These are phyloP conservation scores for Leishmania arabica DNA, from an alignment of 208 protist species.

Conservation along the genomic window DNA sequence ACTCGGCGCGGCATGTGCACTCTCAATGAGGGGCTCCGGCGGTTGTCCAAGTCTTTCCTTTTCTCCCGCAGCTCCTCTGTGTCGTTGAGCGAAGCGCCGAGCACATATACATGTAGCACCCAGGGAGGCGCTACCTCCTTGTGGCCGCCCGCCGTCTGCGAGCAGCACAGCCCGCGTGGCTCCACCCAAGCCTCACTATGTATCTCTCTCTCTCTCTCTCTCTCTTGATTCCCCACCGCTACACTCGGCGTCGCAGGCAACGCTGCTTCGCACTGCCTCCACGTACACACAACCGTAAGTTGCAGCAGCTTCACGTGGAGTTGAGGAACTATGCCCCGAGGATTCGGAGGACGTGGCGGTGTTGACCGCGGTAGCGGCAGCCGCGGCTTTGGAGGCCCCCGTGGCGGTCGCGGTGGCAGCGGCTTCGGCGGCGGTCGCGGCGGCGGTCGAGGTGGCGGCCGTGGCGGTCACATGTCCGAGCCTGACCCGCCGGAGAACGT, in stretches of 20 bases:
- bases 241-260: neutral
- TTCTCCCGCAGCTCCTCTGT: neutral
- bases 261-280: neutral
- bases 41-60: neutral
- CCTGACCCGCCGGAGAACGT: slow-evolving; percentile 89
- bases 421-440: slow-evolving; percentile 39
- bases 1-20: neutral
- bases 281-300: neutral
- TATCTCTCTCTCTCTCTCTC: neutral
- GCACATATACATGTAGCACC: neutral
- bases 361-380: slow-evolving; percentile 17
- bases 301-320: neutral
- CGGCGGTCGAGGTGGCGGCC: slow-evolving; percentile 67
- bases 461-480: slow-evolving; percentile 66
- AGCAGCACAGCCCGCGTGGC: neutral
- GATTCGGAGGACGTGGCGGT: slow-evolving; percentile 35
- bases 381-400: slow-evolving; percentile 48
- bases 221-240: neutral
- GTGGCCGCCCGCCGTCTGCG: neutral
- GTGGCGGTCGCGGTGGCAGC: slow-evolving; percentile 38
- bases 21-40: neutral
- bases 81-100: neutral
- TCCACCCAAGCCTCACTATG: neutral
- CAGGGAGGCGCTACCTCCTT: neutral
- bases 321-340: slow-evolving; percentile 27